Percentiles rank a stretch among this genome's conserved stretches.
Evolutionary conservation across 495 filamentous ascomycete genomes (phyloP).

Genomic region (Glutinoglossum americanum): DNA sequence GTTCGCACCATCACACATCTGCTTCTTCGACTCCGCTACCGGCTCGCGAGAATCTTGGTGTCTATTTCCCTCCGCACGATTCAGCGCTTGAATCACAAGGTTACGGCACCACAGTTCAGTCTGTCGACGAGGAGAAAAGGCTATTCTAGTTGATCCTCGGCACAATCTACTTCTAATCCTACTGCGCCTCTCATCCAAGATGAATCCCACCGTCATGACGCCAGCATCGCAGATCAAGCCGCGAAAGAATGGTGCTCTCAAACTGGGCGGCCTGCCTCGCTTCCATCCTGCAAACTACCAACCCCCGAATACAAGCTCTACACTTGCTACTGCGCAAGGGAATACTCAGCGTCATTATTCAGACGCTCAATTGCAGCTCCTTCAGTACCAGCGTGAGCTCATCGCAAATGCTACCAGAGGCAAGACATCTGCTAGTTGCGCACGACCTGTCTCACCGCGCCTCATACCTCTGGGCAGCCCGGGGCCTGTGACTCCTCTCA

Average conservation of each 20-base stretch:
- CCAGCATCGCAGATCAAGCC: background rate
- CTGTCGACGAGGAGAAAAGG: background rate
- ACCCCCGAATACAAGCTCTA: background rate
- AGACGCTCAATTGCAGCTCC: conserved; percentile 19
- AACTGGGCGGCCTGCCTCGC: conserved; percentile 18
- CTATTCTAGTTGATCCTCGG: background rate
- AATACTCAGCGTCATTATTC: conserved; percentile 7
- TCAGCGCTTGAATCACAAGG: background rate
- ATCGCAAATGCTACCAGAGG: conserved; percentile 6
- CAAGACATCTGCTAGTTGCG: conserved; percentile 6
- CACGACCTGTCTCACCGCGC: conserved; percentile 36
- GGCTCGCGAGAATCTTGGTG: background rate
- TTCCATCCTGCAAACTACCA: conserved; percentile 22
- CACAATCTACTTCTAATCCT: background rate
- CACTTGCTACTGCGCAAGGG: background rate
- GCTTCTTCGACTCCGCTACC: background rate
- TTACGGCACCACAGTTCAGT: background rate
- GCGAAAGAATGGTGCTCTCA: conserved; percentile 8
- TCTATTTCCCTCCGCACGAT: background rate
- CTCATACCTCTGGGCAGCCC: conserved; percentile 50
- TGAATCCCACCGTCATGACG: background rate
- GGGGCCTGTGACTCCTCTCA: conserved; percentile 57
- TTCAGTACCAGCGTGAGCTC: conserved; percentile 17
- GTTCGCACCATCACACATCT: background rate
- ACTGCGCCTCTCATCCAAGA: background rate